Evolutionary conservation across 176 grass and related monocot species (phyloP).

Genomic region (Canna indica): DNA sequence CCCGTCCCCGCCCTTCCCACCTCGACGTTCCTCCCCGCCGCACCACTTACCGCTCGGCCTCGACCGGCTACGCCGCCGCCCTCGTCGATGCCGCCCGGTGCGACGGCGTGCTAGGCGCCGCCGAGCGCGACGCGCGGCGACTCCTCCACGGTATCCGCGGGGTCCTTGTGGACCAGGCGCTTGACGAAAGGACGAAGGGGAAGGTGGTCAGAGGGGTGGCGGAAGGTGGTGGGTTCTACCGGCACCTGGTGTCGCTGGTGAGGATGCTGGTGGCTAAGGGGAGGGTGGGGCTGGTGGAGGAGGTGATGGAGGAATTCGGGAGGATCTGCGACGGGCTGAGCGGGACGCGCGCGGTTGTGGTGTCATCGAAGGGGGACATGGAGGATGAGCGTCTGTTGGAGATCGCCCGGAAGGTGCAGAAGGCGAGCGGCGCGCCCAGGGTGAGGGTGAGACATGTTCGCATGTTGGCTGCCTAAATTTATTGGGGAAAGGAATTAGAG

Average conservation of each 20-base stretch:
- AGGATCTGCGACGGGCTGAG: conserved; percentile 27
- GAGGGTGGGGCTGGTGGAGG: conserved; percentile 24
- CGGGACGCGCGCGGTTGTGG: conserved; percentile 7
- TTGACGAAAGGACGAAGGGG: conserved; percentile 5
- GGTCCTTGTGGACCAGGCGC: background rate
- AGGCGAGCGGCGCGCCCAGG: conserved; percentile 8
- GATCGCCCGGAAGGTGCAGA: conserved; percentile 25
- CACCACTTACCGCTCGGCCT: conserved; percentile 20
- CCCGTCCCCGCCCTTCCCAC: background rate
- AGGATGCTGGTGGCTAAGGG: conserved; percentile 35
- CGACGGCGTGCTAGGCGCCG: conserved; percentile 14
- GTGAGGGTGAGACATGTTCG: conserved; percentile 21
- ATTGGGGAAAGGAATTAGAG: background rate
- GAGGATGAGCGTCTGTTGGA: conserved; percentile 6
- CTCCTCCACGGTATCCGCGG: conserved; percentile 10
- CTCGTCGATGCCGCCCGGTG: conserved; percentile 25
- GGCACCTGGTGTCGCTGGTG: conserved; percentile 27
- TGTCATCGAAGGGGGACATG: conserved; percentile 1
- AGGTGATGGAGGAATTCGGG: conserved; percentile 32
- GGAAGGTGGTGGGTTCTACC: conserved; percentile 19
- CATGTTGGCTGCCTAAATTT: background rate
- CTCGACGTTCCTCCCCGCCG: too few species aligned
- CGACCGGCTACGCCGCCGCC: conserved; percentile 39
- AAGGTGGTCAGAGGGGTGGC: conserved; percentile 18
- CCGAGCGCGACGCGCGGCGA: conserved; percentile 14